phyloP scores from a whole-genome alignment of 2,329 filamentous ascomycete genomes.

The Ascochyta viciae-villosae region DNA sequence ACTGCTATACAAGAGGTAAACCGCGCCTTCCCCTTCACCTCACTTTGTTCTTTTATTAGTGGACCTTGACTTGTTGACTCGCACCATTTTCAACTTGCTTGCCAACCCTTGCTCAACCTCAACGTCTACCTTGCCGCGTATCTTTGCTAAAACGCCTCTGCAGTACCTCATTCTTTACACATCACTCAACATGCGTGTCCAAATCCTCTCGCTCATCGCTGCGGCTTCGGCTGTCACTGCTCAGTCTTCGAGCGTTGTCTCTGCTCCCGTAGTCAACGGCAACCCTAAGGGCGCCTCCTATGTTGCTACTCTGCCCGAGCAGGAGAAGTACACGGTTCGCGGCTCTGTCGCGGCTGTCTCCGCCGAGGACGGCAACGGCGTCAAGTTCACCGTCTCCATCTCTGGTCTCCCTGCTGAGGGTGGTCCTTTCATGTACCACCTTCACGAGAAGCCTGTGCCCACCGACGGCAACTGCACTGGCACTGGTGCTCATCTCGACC shows the following conservation, averaged over 20 bases:
- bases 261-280: constrained; percentile 44
- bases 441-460: constrained; percentile 53
- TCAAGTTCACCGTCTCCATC: constrained; percentile 51
- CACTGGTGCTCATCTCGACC: constrained; percentile 53
- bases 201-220: constrained; percentile 39
- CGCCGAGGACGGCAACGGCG: constrained; percentile 47
- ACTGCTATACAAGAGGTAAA: constrained; percentile 3
- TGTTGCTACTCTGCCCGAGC: constrained; percentile 47
- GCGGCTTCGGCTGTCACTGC: constrained; percentile 38
- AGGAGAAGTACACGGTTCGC: constrained; percentile 40
- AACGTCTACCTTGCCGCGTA: not conserved
- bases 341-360: constrained; percentile 47
- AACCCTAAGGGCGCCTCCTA: constrained; percentile 52
- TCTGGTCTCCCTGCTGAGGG: constrained; percentile 50
- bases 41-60: not conserved
- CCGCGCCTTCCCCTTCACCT: constrained; percentile 14
- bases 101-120: constrained; percentile 1
- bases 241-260: constrained; percentile 32
- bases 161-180: constrained; percentile 18
- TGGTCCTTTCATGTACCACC: constrained; percentile 57
- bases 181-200: constrained; percentile 41
- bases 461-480: constrained; percentile 53
- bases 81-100: not conserved
- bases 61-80: not conserved
- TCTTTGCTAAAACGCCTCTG: constrained; percentile 18